These are phyloP conservation scores for Camellia granthamiana DNA, from an alignment of 148 eudicot species.

Conservation along the genomic window DNA sequence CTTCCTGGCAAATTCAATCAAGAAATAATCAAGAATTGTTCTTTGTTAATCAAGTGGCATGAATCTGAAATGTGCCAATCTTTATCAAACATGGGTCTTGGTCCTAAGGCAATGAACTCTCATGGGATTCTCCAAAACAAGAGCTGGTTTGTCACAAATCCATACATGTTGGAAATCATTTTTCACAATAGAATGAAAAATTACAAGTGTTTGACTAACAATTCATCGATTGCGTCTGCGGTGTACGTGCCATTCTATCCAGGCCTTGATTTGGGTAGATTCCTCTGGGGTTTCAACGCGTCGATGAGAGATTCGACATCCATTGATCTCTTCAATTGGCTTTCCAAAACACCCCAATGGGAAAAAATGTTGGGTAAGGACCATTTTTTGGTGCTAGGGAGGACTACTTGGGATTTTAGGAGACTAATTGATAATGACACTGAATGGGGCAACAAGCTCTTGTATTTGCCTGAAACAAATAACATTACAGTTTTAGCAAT, in stretches of 20 bases:
- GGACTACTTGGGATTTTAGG: slow-evolving; percentile 78
- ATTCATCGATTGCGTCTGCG: slow-evolving; percentile 60
- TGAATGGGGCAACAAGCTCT: slow-evolving; percentile 61
- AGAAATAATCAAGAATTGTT: slow-evolving; percentile 42
- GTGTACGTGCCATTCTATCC: slow-evolving; percentile 67
- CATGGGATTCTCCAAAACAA: slow-evolving; percentile 15
- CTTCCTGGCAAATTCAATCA: slow-evolving; percentile 47
- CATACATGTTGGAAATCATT: slow-evolving; percentile 2
- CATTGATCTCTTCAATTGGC: slow-evolving; percentile 40
- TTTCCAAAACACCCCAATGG: slow-evolving; percentile 49
- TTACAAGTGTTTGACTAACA: slow-evolving; percentile 56
- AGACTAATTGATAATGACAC: slow-evolving; percentile 45
- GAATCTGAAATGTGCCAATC: slow-evolving; percentile 32
- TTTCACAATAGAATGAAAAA: slow-evolving; percentile 25
- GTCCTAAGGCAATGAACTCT: slow-evolving; percentile 14
- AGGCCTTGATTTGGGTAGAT: slow-evolving; percentile 61
- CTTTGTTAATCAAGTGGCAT: slow-evolving; percentile 5
- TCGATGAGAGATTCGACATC: slow-evolving; percentile 46
- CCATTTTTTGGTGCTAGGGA: slow-evolving; percentile 62
- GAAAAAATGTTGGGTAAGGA: slow-evolving; percentile 50
- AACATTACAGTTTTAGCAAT: slow-evolving; percentile 48
- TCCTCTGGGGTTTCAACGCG: slow-evolving; percentile 40
- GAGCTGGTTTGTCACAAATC: slow-evolving; percentile 38
- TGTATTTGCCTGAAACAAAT: slow-evolving; percentile 44
- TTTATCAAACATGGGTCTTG: slow-evolving; percentile 32